Base-by-base conservation (phyloP, 805 yeast genomes). In the Candida fluviatilis region DNA sequence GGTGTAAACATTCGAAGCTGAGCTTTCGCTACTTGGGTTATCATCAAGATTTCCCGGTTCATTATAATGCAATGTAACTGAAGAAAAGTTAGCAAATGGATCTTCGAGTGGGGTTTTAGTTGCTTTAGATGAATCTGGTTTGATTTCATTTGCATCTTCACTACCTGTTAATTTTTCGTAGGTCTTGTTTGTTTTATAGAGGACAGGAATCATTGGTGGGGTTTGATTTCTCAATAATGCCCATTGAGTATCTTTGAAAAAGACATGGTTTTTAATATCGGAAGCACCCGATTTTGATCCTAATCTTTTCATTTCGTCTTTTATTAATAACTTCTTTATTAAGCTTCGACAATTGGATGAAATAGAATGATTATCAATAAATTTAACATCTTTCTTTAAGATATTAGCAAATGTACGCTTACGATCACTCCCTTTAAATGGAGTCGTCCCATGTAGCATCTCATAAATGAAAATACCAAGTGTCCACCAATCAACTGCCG, bases 401-500 rank as follows among this genome's bases (percentile, higher is more conserved):
- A 93, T 80, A 51, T 88, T 87, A 31, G 91, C 80, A 57, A 93
- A 93, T 0, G 99, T 93, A 49, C 82, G 82, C 53, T 89, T 89
- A 31, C 98, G 74, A 47, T 82, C 88, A 25, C 78, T 69, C 5
- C 99, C 99, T 64, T 93, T 93, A 65, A 91, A 93, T 2, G 99
- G 99, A 0, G 99, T 93, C 6, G 88, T 84, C 1, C 98, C 98
- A 60, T 79, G 90, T 16, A 93, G 65, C 99, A 93, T 93, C 57
- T 93, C 99, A 60, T 80, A 95, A 17, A 89, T 69, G 51, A 93
- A 73, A 15, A 93, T 89, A 3, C 99, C 99, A 47, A 93, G 67
- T 0, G 99, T 93, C 99, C 99, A 93, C 99, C 99, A 93, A 60
- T 93, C 99, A 13, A 93, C 99, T 0, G 98, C 96, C 5, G 91